These are phyloP conservation scores for Gaeumannomyces tritici DNA, from an alignment of 2,329 filamentous ascomycete genomes.

Conservation along the genomic window DNA sequence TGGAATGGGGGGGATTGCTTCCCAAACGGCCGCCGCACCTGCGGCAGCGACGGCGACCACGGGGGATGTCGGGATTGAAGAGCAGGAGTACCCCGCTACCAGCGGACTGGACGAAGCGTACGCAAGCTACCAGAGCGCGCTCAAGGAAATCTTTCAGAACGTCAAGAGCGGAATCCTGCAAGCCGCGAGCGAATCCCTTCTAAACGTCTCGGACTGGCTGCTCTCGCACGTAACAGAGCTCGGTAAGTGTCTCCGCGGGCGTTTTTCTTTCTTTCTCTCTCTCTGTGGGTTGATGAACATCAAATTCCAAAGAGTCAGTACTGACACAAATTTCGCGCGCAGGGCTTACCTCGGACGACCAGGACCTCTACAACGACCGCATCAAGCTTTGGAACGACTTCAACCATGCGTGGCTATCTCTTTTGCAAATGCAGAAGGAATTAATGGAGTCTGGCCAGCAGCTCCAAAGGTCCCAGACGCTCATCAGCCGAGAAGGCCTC, in stretches of 20 bases:
- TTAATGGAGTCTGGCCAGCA: slow-evolving; percentile 52
- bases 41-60: slow-evolving; percentile 9
- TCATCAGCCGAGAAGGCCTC: slow-evolving; percentile 61
- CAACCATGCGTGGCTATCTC: slow-evolving; percentile 81
- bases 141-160: slow-evolving; percentile 61
- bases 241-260: slow-evolving; percentile 28
- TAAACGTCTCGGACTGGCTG: slow-evolving; percentile 46
- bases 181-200: slow-evolving; percentile 39
- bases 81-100: slow-evolving; percentile 47
- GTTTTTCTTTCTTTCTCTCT: no score
- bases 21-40: slow-evolving; percentile 19
- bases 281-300: not conserved
- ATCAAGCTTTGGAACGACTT: slow-evolving; percentile 89
- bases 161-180: slow-evolving; percentile 46
- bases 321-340: slow-evolving; percentile 7
- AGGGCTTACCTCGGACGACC: slow-evolving; percentile 82
- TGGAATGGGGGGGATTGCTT: slow-evolving; percentile 32
- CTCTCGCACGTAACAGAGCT: slow-evolving; percentile 44
- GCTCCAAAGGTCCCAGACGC: slow-evolving; percentile 45
- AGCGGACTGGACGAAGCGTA: slow-evolving; percentile 59
- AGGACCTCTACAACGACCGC: slow-evolving; percentile 62
- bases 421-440: slow-evolving; percentile 78
- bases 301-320: not conserved
- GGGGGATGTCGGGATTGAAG: slow-evolving; percentile 39
- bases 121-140: slow-evolving; percentile 50